phyloP scores from a whole-genome alignment of 805 yeast genomes.

The Yamadazyma olivae region DNA sequence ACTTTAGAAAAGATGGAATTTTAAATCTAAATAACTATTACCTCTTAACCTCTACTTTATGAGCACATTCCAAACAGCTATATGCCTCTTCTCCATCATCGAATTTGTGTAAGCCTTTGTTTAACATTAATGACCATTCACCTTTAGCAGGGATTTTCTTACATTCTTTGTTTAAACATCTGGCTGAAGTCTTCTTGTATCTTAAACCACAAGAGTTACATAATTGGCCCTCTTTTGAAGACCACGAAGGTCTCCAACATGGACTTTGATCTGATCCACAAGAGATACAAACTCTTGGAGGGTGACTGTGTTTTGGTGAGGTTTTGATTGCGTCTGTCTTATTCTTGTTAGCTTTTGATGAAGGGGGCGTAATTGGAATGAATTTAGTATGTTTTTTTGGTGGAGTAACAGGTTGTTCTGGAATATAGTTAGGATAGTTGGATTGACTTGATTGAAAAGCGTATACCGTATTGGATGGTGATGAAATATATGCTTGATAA shows the following conservation, averaged over 20 bases:
- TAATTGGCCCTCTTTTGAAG: slow-evolving; percentile 83
- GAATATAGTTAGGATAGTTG: slow-evolving; percentile 7
- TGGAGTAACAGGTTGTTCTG: slow-evolving; percentile 15
- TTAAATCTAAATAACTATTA: slow-evolving; percentile 3
- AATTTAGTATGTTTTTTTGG: slow-evolving; percentile 23
- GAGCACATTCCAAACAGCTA: slow-evolving; percentile 42
- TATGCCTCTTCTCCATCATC: slow-evolving; percentile 40
- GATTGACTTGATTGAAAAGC: slow-evolving; percentile 7
- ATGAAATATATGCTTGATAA: slow-evolving; percentile 10
- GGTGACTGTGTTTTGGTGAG: slow-evolving; percentile 28
- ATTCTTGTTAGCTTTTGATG: slow-evolving; percentile 22
- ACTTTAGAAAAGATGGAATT: too few relatives aligned
- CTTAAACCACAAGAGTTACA: slow-evolving; percentile 96
- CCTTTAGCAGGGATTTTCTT: slow-evolving; percentile 93
- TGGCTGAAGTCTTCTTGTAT: slow-evolving; percentile 89
- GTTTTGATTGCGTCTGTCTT: slow-evolving; percentile 32
- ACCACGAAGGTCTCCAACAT: slow-evolving; percentile 99
- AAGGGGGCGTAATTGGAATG: slow-evolving; percentile 42
- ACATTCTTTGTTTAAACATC: slow-evolving; percentile 76
- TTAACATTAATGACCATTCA: slow-evolving; percentile 86
- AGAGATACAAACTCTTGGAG: slow-evolving; percentile 71
- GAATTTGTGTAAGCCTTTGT: slow-evolving; percentile 50
- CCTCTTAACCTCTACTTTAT: slow-evolving; percentile 38
- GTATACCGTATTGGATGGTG: slow-evolving; percentile 12
- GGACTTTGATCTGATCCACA: slow-evolving; percentile 92